These are phyloP conservation scores for Narthecium ossifragum DNA, from an alignment of 106 monocot species.

Conservation along the genomic window DNA sequence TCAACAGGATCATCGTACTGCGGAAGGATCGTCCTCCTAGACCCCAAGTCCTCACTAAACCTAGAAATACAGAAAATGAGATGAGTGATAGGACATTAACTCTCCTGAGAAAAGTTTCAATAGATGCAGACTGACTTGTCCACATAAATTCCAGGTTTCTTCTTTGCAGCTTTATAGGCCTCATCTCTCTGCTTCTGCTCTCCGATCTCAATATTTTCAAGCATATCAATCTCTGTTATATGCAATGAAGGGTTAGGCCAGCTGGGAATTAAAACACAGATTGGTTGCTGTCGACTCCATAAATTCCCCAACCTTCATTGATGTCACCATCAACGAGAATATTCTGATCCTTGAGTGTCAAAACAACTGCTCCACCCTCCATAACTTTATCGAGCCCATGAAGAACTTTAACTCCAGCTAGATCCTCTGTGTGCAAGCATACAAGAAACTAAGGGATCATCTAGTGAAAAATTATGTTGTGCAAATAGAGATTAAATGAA, in stretches of 20 bases:
- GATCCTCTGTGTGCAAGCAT: slow-evolving; percentile 43
- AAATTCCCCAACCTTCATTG: slow-evolving; percentile 67
- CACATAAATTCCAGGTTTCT: slow-evolving; percentile 59
- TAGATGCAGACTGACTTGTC: slow-evolving; percentile 52
- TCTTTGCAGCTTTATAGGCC: slow-evolving; percentile 80
- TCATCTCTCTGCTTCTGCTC: slow-evolving; percentile 88
- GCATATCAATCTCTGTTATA: slow-evolving; percentile 73
- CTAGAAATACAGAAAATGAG: slow-evolving; percentile 27
- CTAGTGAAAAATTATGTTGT: background rate
- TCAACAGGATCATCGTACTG: slow-evolving; percentile 76
- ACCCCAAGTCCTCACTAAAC: slow-evolving; percentile 55
- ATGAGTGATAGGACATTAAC: background rate
- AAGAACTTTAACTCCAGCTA: slow-evolving; percentile 88
- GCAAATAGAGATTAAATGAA: background rate
- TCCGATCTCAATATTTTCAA: slow-evolving; percentile 98
- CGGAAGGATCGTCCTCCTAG: slow-evolving; percentile 66
- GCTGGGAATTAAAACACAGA: background rate
- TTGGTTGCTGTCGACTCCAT: background rate
- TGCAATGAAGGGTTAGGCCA: background rate
- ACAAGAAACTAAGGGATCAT: slow-evolving; percentile 1
- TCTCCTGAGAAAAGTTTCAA: background rate
- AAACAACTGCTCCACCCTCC: slow-evolving; percentile 92
- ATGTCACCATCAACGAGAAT: slow-evolving; percentile 84
- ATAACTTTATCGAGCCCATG: slow-evolving; percentile 97
- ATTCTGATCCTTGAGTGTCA: slow-evolving; percentile 92